phyloP scores from a whole-genome alignment of 495 filamentous ascomycete genomes.

The Penicillium samsonianum region DNA sequence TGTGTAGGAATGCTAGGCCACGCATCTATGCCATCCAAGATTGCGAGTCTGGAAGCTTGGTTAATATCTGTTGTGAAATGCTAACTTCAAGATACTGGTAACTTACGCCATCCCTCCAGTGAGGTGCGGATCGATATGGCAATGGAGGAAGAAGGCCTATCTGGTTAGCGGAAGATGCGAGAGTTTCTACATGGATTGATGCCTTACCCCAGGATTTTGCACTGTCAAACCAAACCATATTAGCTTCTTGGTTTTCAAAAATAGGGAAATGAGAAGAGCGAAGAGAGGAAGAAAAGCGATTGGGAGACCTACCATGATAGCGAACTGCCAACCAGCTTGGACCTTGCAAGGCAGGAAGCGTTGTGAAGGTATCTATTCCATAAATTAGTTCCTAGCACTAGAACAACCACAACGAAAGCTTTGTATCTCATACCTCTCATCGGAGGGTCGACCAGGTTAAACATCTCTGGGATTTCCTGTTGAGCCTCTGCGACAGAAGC shows the following conservation, averaged over 20 bases:
- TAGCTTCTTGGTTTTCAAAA: too few relatives aligned
- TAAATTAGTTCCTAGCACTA: too few relatives aligned
- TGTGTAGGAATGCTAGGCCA: conserved; percentile 2
- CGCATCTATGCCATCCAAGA: conserved; percentile 1
- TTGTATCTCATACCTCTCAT: too few relatives aligned
- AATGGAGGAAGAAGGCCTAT: conserved; percentile 11
- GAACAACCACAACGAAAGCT: too few relatives aligned
- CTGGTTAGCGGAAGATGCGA: too few relatives aligned
- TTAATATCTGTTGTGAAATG: too few relatives aligned
- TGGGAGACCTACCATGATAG: conserved; percentile 13
- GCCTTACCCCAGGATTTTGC: conserved; percentile 5
- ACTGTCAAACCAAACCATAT: neutral
- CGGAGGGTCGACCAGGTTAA: conserved; percentile 46
- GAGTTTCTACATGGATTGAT: too few relatives aligned
- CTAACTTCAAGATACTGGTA: too few relatives aligned
- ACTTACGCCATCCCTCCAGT: conserved; percentile 13
- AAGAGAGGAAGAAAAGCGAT: too few relatives aligned
- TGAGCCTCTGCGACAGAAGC: conserved; percentile 45
- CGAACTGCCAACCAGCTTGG: conserved; percentile 7
- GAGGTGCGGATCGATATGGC: conserved; percentile 8
- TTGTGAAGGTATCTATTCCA: conserved; percentile 13
- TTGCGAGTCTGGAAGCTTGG: too few relatives aligned
- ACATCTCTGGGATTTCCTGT: conserved; percentile 36
- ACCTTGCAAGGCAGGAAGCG: neutral
- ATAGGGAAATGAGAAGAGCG: too few relatives aligned